Base-by-base conservation (phyloP, 371 early-diverging fungal species). In the Haplosporangium sp. region DNA sequence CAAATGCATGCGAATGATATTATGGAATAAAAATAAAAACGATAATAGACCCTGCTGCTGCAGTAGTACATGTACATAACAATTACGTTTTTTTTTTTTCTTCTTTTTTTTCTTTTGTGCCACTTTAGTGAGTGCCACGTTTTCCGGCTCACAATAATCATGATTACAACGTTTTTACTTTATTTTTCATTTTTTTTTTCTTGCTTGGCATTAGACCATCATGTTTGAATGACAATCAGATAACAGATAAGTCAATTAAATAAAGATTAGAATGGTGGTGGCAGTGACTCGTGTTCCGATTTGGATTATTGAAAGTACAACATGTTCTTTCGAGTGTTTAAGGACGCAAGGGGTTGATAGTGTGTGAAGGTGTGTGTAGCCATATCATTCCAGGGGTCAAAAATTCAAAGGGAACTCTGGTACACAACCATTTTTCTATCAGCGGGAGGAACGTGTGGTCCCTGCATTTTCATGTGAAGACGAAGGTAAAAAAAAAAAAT, bases 401-500 rank as follows among this genome's bases (percentile, higher is more conserved):
- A 10, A 8, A 27, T 55, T 55, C 17, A 15, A 48, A 48, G 48
- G 44, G 13, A 27, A 27, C 27, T 27, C 27, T 27, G 27, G 27
- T 27, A 27, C 27, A 44, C 44, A 11, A 44, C 48, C 13, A 4
- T 42, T 39, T 35, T 10, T 15, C 37, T 27, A 27, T 27, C 27
- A 27, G 27, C 27, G 27, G 39, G 59, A 37, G 20, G 53, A 42
- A 47, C 27, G 58, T 39, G 63, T 70, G 71, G 71, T 58, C 65
- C 71, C 61, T 71, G 71, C 65, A 71, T 71, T 39, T 37, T 5
- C 68, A 68, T 44, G 61, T 68, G 67, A 58, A 59, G 57, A 34
- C 61, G 48, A 48, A 4, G 17, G 11, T 35, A 35, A 35, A 57
- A 57, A 57, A 19, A 27, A n/a, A 34, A 8, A n/a, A 39, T 27